A percentile compares a stretch with the other conserved stretches of the same genome.
Evolutionary conservation across 2,329 filamentous ascomycete genomes (phyloP).

Genomic region (Claviceps paspali): DNA sequence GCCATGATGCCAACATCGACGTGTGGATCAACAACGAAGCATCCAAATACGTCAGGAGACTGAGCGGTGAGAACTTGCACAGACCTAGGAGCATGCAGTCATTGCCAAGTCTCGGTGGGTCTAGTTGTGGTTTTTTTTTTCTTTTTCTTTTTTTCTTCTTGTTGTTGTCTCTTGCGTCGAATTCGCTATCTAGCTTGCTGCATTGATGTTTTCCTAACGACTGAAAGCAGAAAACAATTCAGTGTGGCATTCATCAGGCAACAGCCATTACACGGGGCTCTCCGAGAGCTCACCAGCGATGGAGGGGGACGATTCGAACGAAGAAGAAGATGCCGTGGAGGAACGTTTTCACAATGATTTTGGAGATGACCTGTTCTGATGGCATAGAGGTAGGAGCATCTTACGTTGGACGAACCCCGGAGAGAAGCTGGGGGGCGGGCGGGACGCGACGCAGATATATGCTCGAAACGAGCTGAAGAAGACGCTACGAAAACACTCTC

Average conservation of each 20-base stretch:
- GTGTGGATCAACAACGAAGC: conserved; percentile 38
- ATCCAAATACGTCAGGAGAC: conserved; percentile 25
- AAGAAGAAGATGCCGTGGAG: neutral
- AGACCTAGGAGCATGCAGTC: neutral
- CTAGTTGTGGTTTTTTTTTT: neutral
- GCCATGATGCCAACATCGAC: conserved; percentile 37
- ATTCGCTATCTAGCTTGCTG: too few species aligned
- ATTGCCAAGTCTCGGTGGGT: conserved; percentile 2
- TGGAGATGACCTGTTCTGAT: neutral
- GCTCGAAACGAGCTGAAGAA: too few species aligned
- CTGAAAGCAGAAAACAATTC: neutral
- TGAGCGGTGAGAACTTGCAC: neutral
- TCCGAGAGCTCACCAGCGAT: neutral
- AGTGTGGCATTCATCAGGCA: neutral
- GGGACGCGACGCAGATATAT: too few species aligned
- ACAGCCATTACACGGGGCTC: conserved; percentile 1
- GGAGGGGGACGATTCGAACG: conserved; percentile 1
- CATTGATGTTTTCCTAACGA: too few species aligned
- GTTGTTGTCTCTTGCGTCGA: too few species aligned
- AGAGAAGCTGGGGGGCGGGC: too few species aligned
- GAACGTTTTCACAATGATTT: neutral
- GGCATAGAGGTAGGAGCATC: too few species aligned
- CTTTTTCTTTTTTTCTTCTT: neutral
- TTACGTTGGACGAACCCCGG: too few species aligned
- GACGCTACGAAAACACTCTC: too few species aligned